Conservation (phyloP, 164 flowering plant species). For the Paratinospora sagittata region DNA sequence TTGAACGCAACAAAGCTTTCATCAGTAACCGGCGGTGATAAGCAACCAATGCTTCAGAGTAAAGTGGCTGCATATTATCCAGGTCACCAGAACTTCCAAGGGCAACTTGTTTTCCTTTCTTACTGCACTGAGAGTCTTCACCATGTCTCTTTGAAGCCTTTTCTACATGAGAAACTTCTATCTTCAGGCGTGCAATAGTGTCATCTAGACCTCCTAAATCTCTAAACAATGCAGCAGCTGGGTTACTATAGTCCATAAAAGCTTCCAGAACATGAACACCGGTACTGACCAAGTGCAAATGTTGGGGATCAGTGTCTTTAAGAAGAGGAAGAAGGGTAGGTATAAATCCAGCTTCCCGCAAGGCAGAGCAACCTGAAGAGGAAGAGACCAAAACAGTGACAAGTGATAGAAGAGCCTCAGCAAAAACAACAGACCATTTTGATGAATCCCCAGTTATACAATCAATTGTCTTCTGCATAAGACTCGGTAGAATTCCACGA, state of each 20-base stretch:
- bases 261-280: conserved; percentile 87
- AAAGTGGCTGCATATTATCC: conserved; percentile 50
- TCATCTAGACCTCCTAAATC: conserved; percentile 92
- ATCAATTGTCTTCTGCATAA: conserved; percentile 88
- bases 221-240: conserved; percentile 82
- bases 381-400: conserved; percentile 85
- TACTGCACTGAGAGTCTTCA: conserved; percentile 34
- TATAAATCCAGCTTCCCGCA: conserved; percentile 89
- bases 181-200: conserved; percentile 66
- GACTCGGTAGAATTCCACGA: conserved; percentile 78
- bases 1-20: conserved; percentile 84
- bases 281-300: conserved; percentile 75
- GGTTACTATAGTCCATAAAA: conserved; percentile 91
- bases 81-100: conserved; percentile 34
- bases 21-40: conserved; percentile 66
- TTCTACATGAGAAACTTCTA: conserved; percentile 70
- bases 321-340: conserved; percentile 90
- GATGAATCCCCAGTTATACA: conserved; percentile 52
- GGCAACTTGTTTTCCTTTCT: conserved; percentile 32
- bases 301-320: conserved; percentile 78
- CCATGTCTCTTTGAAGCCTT: conserved; percentile 42
- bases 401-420: conserved; percentile 80
- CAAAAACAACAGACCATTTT: conserved; percentile 74
- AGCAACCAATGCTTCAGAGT: conserved; percentile 75
- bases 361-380: conserved; percentile 84